phyloP scores from a whole-genome alignment of 805 yeast genomes.

The Spathaspora girioi region DNA sequence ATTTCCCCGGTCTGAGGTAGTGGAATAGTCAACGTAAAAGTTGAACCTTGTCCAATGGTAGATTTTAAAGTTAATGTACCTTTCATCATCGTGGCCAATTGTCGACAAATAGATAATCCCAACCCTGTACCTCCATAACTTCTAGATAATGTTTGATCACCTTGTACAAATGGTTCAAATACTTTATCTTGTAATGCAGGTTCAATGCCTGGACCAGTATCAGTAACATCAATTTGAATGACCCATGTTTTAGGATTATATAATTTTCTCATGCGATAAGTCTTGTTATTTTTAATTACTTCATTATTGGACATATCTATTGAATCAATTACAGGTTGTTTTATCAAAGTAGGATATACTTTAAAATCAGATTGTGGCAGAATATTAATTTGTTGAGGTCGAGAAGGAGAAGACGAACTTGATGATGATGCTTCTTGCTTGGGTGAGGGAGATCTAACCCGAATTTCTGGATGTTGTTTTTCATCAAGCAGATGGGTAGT shows the following conservation, averaged over 20 bases:
- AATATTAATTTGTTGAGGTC: neutral
- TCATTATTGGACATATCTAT: slow-evolving; percentile 21
- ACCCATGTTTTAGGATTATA: slow-evolving; percentile 49
- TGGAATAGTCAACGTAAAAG: slow-evolving; percentile 78
- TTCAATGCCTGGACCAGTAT: slow-evolving; percentile 94
- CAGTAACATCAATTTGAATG: slow-evolving; percentile 69
- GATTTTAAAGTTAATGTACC: slow-evolving; percentile 79
- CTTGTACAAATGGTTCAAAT: slow-evolving; percentile 96
- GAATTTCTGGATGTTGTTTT: slow-evolving; percentile 2
- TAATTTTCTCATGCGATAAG: slow-evolving; percentile 29
- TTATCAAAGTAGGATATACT: slow-evolving; percentile 6
- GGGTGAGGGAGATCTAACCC: neutral
- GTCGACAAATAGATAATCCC: slow-evolving; percentile 85
- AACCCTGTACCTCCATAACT: slow-evolving; percentile 96
- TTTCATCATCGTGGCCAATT: slow-evolving; percentile 85
- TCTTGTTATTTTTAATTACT: slow-evolving; percentile 32
- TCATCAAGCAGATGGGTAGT: neutral
- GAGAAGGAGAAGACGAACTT: neutral
- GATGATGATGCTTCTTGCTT: neutral
- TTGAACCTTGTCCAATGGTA: slow-evolving; percentile 76
- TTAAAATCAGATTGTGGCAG: slow-evolving; percentile 4
- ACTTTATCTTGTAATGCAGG: slow-evolving; percentile 76
- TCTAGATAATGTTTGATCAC: slow-evolving; percentile 88
- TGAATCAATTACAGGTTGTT: slow-evolving; percentile 7
- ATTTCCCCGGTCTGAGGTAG: slow-evolving; percentile 62